Evolutionary conservation across 371 early-diverging fungal genomes (phyloP).

Genomic region (Mucor sp.): DNA sequence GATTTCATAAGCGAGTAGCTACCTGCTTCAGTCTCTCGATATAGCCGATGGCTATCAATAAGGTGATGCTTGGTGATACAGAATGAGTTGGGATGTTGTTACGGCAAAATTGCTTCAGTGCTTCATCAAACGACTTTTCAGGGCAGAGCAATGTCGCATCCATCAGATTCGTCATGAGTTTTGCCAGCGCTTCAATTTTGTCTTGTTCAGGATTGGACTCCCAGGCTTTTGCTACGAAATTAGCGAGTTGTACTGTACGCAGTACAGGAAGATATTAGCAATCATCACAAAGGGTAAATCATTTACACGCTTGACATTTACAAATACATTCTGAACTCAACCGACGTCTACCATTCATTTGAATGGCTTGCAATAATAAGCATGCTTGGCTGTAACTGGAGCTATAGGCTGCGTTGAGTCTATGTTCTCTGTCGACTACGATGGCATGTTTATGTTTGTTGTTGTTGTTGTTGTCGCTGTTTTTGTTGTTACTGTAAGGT

Average conservation of each 20-base stretch:
- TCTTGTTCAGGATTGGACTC: constrained; percentile 21
- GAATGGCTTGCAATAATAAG: constrained; percentile 29
- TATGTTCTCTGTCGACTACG: constrained; percentile 11
- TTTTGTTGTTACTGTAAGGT: not conserved
- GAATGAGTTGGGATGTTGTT: constrained; percentile 22
- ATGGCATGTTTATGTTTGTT: not conserved
- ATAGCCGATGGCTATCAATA: constrained; percentile 30
- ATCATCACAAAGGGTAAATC: not conserved
- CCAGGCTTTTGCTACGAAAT: constrained; percentile 23
- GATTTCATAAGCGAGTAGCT: not conserved
- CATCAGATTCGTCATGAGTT: constrained; percentile 26
- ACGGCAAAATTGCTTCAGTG: constrained; percentile 24
- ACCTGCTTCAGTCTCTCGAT: constrained; percentile 29
- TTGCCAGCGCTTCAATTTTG: constrained; percentile 9
- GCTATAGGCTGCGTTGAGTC: constrained; percentile 15
- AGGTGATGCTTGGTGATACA: constrained; percentile 29
- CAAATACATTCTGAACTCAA: constrained; percentile 24
- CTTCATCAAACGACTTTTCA: constrained; percentile 23
- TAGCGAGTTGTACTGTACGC: constrained; percentile 24
- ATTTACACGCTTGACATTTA: constrained; percentile 6
- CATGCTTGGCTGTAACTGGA: constrained; percentile 29
- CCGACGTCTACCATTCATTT: constrained; percentile 28
- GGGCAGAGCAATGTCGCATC: constrained; percentile 20
- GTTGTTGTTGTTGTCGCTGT: not conserved
- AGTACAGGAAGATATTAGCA: not conserved